A percentile compares a stretch with the other conserved stretches of the same genome.
Evolutionary conservation across 1,284 basidiomycete genomes (phyloP).

Genomic region (Chalciporus sp.): DNA sequence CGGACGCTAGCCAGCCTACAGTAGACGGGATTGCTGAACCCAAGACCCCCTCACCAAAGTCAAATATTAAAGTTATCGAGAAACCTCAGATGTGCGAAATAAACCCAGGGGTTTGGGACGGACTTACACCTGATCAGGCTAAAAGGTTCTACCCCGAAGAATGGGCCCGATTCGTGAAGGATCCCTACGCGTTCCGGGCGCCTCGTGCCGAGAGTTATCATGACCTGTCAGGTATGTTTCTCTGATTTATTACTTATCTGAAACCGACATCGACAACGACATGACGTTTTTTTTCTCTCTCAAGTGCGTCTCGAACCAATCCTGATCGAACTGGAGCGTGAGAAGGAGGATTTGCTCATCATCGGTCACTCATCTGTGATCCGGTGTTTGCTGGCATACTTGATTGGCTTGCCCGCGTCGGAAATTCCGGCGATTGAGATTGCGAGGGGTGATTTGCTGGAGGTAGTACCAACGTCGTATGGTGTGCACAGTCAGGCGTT

Average conservation of each 20-base stretch:
- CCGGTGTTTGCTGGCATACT: conserved; percentile 89
- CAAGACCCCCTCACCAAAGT: conserved; percentile 23
- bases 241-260: conserved; percentile 19
- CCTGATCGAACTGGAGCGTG: conserved; percentile 82
- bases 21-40: neutral
- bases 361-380: conserved; percentile 96
- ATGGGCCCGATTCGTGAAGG: conserved; percentile 89
- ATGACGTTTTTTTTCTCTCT: neutral
- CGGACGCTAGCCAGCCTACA: conserved; percentile 1
- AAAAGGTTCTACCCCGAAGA: conserved; percentile 91
- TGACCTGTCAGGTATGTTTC: conserved; percentile 64
- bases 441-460: conserved; percentile 85
- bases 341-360: conserved; percentile 77
- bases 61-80: conserved; percentile 84
- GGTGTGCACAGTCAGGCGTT: conserved; percentile 87
- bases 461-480: conserved; percentile 89
- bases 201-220: conserved; percentile 95
- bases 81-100: conserved; percentile 97
- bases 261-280: neutral
- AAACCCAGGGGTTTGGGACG: conserved; percentile 97
- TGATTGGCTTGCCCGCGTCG: conserved; percentile 92
- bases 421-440: conserved; percentile 98
- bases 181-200: conserved; percentile 92
- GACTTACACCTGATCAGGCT: conserved; percentile 88
- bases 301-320: conserved; percentile 79